Evolutionary conservation across 805 yeast species (phyloP).

Genomic region (Suhomyces vadensis): DNA sequence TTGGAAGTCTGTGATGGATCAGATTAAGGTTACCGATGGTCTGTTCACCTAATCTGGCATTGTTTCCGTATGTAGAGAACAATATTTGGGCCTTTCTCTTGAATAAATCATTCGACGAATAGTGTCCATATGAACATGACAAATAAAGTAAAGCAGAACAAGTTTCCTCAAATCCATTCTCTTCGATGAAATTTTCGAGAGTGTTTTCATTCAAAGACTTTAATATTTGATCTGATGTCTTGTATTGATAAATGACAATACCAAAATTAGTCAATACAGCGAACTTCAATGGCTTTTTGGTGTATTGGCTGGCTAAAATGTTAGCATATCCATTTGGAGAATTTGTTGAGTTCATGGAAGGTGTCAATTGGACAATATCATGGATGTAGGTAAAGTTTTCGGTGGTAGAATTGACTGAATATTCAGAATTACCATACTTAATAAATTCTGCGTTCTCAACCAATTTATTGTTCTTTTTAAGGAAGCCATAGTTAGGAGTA

Average conservation of each 20-base stretch:
- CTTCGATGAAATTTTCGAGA: conserved; percentile 65
- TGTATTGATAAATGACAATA: conserved; percentile 70
- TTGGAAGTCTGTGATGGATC: conserved; percentile 12
- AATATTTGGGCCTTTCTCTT: conserved; percentile 50
- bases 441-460: conserved; percentile 81
- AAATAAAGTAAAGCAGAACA: conserved; percentile 86
- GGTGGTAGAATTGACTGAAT: conserved; percentile 5
- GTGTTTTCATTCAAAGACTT: conserved; percentile 67
- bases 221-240: conserved; percentile 78
- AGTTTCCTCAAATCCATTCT: conserved; percentile 86
- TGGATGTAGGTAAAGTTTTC: conserved; percentile 48
- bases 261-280: conserved; percentile 84
- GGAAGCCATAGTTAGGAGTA: conserved; percentile 81
- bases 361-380: conserved; percentile 70
- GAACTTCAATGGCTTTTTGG: conserved; percentile 61
- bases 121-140: conserved; percentile 66
- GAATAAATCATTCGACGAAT: conserved; percentile 49
- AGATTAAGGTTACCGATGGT: not conserved
- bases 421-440: conserved; percentile 23
- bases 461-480: conserved; percentile 69
- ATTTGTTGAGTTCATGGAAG: conserved; percentile 67
- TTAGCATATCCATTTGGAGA: conserved; percentile 84
- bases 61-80: conserved; percentile 55
- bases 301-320: conserved; percentile 83
- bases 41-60: conserved; percentile 41